Base-by-base conservation (phyloP, 768 basidiomycete species). In the Podaxis carcinomalis region DNA sequence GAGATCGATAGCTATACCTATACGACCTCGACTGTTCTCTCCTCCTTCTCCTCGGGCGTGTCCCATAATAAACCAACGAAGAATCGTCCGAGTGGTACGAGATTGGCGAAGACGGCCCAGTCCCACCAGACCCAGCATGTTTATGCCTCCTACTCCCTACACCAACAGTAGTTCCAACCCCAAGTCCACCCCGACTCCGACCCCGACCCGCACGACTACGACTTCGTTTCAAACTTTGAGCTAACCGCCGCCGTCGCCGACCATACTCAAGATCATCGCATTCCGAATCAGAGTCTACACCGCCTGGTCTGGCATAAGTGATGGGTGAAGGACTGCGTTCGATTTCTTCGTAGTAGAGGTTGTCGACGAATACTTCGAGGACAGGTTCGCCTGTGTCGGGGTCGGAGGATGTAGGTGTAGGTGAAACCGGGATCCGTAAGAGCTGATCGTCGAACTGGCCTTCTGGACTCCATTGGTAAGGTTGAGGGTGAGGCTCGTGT, bases 11-110 rank as follows among this genome's bases (percentile, higher is more conserved):
- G 35, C 68, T 69, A 47, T 67, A 68, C 57, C 65, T 62, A 58
- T 72, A 72, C 10, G 69, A 64, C 25, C 69, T 64, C 56, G 69
- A 51, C 54, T 71, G 71, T 28, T 63, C 57, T 21, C 61, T 65
- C 50, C 68, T 64, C 39, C 64, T 63, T 52, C 70, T 64, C 37
- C 59, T 63, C 11, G 59, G 52, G 5, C 37, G 59, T n/a, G 19
- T 27, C 4, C 27, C 53, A 10, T 37, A 21, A 28, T 47, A 39
- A 13, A 40, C 28, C 7, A 61, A 50, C 19, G 59, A 61, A 2
- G 59, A 61, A 54, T 61, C 53, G 16, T 61, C 59, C 1, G 59
- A 61, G 19, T 54, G 59, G 7, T 61, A 61, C 14, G 59, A 61
- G 2, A 55, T 61, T 16, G 59, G 52, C 16, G 59, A 52, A 11